A percentile compares a stretch with the other conserved stretches of the same genome.
These are phyloP conservation scores for Cucurbita ficifolia DNA, from an alignment of 306 rosid species.

Conservation along the genomic window DNA sequence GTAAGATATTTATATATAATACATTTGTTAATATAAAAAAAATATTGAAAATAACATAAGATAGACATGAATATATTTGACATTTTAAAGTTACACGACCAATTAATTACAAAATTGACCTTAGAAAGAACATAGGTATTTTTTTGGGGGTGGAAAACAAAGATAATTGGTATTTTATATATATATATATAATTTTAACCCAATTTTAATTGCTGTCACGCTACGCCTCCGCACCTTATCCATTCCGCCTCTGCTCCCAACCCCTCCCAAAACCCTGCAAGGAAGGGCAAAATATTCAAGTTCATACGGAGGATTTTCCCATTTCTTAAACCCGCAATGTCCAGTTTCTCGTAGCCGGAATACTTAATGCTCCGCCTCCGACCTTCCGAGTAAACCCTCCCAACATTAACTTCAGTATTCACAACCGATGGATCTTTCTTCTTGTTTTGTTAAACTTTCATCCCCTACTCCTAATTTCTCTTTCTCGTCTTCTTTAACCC, in stretches of 20 bases:
- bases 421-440: constrained; percentile 58
- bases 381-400: neutral
- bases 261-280: constrained; percentile 4
- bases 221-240: neutral
- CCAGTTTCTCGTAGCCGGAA: neutral
- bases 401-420: neutral
- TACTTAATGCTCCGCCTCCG: neutral
- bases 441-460: constrained; percentile 31
- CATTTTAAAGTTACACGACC: no score
- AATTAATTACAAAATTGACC: no score
- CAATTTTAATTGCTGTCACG: neutral
- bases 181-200: no score
- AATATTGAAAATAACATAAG: no score
- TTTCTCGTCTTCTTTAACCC: constrained; percentile 41
- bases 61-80: no score
- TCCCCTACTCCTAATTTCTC: constrained; percentile 24
- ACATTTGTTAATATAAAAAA: no score
- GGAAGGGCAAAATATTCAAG: neutral
- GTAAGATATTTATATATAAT: no score
- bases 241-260: neutral
- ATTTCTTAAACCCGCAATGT: neutral
- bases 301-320: neutral
- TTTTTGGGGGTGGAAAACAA: no score
- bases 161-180: no score
- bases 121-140: no score